These are phyloP conservation scores for Rhinocladiella similis DNA, from an alignment of 2,329 filamentous ascomycete genomes.

Conservation along the genomic window DNA sequence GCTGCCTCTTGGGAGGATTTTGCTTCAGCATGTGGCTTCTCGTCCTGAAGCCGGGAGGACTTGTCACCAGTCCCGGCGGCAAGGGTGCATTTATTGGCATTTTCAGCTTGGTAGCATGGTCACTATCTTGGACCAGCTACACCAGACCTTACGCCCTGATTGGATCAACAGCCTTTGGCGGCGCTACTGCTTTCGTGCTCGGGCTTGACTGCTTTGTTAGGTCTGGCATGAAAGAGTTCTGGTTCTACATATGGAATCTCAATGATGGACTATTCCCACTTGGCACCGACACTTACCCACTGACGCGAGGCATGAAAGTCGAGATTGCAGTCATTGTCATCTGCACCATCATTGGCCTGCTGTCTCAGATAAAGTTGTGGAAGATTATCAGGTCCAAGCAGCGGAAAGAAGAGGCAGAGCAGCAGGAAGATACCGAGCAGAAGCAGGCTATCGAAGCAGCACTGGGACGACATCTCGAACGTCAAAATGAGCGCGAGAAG, in stretches of 20 bases:
- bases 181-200: constrained; percentile 74
- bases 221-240: constrained; percentile 94
- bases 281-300: constrained; percentile 73
- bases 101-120: constrained; percentile 68
- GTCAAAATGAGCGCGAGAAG: constrained; percentile 45
- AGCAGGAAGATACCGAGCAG: constrained; percentile 56
- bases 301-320: constrained; percentile 82
- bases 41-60: constrained; percentile 71
- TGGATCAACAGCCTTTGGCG: constrained; percentile 72
- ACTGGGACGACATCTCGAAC: constrained; percentile 61
- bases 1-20: constrained; percentile 83
- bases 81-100: constrained; percentile 74
- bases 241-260: constrained; percentile 85
- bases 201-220: constrained; percentile 89
- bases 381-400: constrained; percentile 65
- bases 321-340: constrained; percentile 79
- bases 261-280: constrained; percentile 80
- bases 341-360: constrained; percentile 70
- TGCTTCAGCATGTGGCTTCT: constrained; percentile 89
- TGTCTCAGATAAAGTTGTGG: constrained; percentile 87
- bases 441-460: constrained; percentile 66
- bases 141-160: constrained; percentile 80
- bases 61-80: constrained; percentile 62
- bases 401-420: constrained; percentile 46
- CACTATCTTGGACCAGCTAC: constrained; percentile 74